Evolutionary conservation across 345 rosid genomes (phyloP), one percentile per base, ranked within the genome.

Genomic region (Linum lewisii): DNA sequence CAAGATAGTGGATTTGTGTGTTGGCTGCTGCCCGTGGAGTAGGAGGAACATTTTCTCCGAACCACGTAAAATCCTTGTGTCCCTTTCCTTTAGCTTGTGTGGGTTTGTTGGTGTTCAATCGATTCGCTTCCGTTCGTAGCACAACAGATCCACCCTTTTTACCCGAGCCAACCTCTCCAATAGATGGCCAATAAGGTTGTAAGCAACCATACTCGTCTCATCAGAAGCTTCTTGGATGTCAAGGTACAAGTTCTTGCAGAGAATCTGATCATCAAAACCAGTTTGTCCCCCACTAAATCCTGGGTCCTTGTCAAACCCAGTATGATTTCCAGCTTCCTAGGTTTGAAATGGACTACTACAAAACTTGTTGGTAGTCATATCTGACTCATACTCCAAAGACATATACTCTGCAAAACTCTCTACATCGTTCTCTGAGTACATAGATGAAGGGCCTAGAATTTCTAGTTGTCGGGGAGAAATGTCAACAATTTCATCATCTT

Each of bases 161-260:
- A 51, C 67, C 38, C 11, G 8, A 61, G 75, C 57, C 54, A 66
- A 45, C 37, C 66, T 66, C 69, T 79, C 82, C 59, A 86, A 64
- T 38, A 83, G 58, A 50, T 24, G 54, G 69, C 95, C 94, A 51
- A 88, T 73, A 11, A 92, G 72, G 66, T 84, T 71, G 77, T 84
- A 80, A 19, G 86, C 84, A 71, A 81, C 75, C 72, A 88, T 51
- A 66, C 95, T 82, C 5, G 87, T 70, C 52, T 78, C 85, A 18
- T 88, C 95, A 75, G 83, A 82, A 22, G 78, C 76, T 54, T 83
- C 95, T 77, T 92, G 98, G 69, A 92, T 60, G 20, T 78, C 63
- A 11, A 92, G 82, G 64, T 88, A 88, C 25, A 66, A 76, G 69
- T 86, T 88, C 59, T 54, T 57, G 36, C 3, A 5, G 18, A 56